phyloP scores from a whole-genome alignment of 1,284 basidiomycete genomes.

The Paramarasmius palmivorus region DNA sequence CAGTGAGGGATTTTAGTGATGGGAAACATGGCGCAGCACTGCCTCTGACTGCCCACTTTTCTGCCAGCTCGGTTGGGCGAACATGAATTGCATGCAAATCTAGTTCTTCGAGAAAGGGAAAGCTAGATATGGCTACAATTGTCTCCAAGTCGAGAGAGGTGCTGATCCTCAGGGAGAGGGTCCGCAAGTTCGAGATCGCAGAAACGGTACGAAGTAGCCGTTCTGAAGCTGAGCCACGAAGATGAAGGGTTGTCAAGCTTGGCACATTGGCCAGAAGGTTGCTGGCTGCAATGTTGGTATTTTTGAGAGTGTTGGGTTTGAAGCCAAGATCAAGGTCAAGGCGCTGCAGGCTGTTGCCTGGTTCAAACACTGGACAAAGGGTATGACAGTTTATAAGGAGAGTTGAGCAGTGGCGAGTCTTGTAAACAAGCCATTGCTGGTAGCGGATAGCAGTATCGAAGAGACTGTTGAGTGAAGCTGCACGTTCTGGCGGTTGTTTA shows the following conservation, averaged over 20 bases:
- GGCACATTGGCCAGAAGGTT: slow-evolving; percentile 30
- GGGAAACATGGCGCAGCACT: slow-evolving; percentile 34
- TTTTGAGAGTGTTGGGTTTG: slow-evolving; percentile 18
- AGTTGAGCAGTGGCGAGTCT: slow-evolving; percentile 41
- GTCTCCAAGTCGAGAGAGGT: slow-evolving; percentile 39
- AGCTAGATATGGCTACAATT: slow-evolving; percentile 40
- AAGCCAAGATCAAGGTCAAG: slow-evolving; percentile 48
- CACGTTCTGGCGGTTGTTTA: slow-evolving; percentile 36
- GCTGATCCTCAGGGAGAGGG: slow-evolving; percentile 46
- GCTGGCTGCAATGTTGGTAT: slow-evolving; percentile 18
- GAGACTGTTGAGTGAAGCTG: slow-evolving; percentile 27
- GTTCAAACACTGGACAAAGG: slow-evolving; percentile 30
- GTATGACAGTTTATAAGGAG: slow-evolving; percentile 32
- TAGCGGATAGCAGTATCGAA: slow-evolving; percentile 20
- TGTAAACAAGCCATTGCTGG: slow-evolving; percentile 1
- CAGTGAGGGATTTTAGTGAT: slow-evolving; percentile 40
- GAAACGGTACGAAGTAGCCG: slow-evolving; percentile 37
- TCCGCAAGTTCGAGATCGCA: slow-evolving; percentile 36
- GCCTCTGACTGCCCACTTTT: slow-evolving; percentile 12
- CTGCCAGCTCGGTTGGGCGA: slow-evolving; percentile 30
- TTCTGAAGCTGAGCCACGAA: slow-evolving; percentile 47
- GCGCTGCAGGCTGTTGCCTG: slow-evolving; percentile 35
- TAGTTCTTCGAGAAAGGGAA: slow-evolving; percentile 45
- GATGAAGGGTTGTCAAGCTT: slow-evolving; percentile 37
- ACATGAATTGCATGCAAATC: slow-evolving; percentile 50